Evolutionary conservation across 805 yeast genomes (phyloP), one percentile per base, ranked within the genome.

Genomic region (Sugiyamaella marilandica): DNA sequence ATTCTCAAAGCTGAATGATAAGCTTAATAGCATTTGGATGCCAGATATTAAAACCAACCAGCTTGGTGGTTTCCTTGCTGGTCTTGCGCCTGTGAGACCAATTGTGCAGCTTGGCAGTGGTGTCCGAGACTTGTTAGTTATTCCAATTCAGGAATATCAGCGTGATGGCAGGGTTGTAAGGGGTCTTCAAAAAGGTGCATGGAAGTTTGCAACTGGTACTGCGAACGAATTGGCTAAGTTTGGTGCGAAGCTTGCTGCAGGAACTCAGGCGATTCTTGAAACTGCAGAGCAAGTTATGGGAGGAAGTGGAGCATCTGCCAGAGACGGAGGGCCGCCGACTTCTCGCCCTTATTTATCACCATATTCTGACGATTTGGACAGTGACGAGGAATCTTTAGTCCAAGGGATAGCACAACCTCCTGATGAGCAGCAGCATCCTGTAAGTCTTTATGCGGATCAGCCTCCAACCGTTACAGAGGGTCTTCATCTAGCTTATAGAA

Each of bases 1-100:
- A 0, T 80, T 85, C 60, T 78, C 83, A 0, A 77, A 78, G 33
- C 64, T 94, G 11, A 78, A 81, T 7, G 62, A 64, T 11, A 65
- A 76, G 13, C 72, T 94, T 37, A 82, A 82, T 53, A 80, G 77
- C n/a, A 72, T 79, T 7, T 94, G 97, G 96, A 79, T 84, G 64
- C 97, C 97, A 0, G 95, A 90, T 65, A 87, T 92, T 54, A 82
- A 83, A 41, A 75, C 79, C n/a, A 84, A 83, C 32, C 98, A 92
- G 68, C 67, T 94, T 10, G 79, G 83, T 7, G 92, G 90, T 1
- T 83, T 94, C 7, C 68, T 94, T 13, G 81, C 90, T 0, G 99
- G 98, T 0, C 70, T 94, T 26, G 84, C 91, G 0, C 92, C 97
- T 0, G 79, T 92, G 5, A 75, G 84, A 56, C 82, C 96, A 0